Base-by-base conservation (phyloP, 305 asterid genomes). In the Vinca major region DNA sequence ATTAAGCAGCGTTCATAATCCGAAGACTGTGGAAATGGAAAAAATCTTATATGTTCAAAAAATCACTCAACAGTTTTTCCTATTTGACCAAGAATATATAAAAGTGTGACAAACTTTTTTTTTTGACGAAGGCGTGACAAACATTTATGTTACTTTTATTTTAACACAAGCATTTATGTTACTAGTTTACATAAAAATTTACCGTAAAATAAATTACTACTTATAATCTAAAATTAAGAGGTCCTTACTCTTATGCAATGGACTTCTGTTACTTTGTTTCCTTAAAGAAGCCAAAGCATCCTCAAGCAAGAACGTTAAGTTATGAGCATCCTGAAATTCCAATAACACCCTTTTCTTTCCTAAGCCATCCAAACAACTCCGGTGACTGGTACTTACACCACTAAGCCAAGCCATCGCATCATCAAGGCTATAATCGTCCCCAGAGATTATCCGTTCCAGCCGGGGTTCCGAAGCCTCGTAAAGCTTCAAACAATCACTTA, bases 381-480 rank as follows among this genome's bases (percentile, higher is more conserved):
- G 51, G 44, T 91, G 96, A 78, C 86, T 80, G 14, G 91, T 83
- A 83, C 81, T 40, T 19, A 89, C 89, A 36, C 88, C 93, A 69
- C 93, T 87, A 12, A 91, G 71, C 96, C 95, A 87, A 13, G 90
- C 84, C 57, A 85, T 66, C 3, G 74, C 90, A 73, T 91, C 95
- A n/a, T 81, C 85, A 5, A 44, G 53, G 79, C 80, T 75, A n/a
- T 62, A 80, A 45, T 58, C 73, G 33, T 33, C 19, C 2, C 66
- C 44, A 20, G 81, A 58, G 36, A 71, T 78, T 70, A 85, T 17
- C 63, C 70, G 77, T 40, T 81, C 80, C 64, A 87, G 73, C 76
- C 89, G 79, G 57, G 76, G 69, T 74, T 81, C 89, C 5, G 80
- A 82, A 1, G 83, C 88, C 62, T 66, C 82, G 58, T 87, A 91